Percentiles rank a stretch among this genome's conserved stretches.
Evolutionary conservation across 495 filamentous ascomycete genomes (phyloP).

Genomic region (Geoglossum glabrum): DNA sequence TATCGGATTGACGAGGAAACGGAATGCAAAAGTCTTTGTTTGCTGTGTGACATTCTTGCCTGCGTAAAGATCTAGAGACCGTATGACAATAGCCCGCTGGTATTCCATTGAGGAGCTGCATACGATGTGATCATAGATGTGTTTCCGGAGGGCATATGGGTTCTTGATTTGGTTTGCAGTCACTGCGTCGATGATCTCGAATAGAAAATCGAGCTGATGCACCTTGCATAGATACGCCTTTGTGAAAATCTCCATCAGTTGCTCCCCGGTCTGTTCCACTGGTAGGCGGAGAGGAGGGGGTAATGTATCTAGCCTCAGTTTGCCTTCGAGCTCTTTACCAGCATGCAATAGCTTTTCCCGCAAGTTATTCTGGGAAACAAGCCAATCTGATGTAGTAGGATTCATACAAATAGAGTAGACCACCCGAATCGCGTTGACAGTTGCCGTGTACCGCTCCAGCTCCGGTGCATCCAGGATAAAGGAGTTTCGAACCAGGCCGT

Average conservation of each 20-base stretch:
- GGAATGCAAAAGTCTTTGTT: slow-evolving; percentile 83
- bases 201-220: slow-evolving; percentile 74
- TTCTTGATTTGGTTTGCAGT: slow-evolving; percentile 65
- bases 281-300: slow-evolving; percentile 57
- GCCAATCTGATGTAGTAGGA: slow-evolving; percentile 39
- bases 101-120: slow-evolving; percentile 72
- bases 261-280: slow-evolving; percentile 71
- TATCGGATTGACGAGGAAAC: slow-evolving; percentile 84
- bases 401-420: slow-evolving; percentile 48
- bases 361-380: slow-evolving; percentile 55
- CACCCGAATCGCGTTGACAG: slow-evolving; percentile 74
- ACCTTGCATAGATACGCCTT: slow-evolving; percentile 52
- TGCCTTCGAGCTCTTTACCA: slow-evolving; percentile 55
- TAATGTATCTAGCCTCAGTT: slow-evolving; percentile 46
- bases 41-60: slow-evolving; percentile 57
- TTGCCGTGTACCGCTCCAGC: slow-evolving; percentile 41
- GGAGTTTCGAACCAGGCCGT: slow-evolving; percentile 43
- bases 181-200: slow-evolving; percentile 65
- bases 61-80: slow-evolving; percentile 76
- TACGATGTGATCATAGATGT: slow-evolving; percentile 74
- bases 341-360: slow-evolving; percentile 43
- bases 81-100: slow-evolving; percentile 63
- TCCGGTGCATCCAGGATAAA: slow-evolving; percentile 36
- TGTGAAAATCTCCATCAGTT: slow-evolving; percentile 71
- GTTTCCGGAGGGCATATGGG: slow-evolving; percentile 51